Base-by-base conservation (phyloP, 202 grass and related monocot species). In the Carex arenaria region DNA sequence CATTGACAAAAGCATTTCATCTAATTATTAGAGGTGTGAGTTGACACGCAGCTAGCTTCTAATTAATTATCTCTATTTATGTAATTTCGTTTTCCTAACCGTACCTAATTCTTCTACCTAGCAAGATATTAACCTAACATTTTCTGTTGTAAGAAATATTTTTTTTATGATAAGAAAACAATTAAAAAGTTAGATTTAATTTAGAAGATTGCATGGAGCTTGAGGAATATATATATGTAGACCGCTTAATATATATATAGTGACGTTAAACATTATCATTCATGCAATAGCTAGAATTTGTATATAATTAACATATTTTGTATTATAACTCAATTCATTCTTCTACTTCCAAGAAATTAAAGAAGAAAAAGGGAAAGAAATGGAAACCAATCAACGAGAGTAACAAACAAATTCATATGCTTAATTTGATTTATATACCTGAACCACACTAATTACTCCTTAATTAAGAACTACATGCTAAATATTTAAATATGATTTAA, bases 1-100 rank as follows among this genome's bases (percentile, higher is more conserved):
- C 52, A 78, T 78, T 78, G 74, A 60, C 52, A 59, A 60, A 78
- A 78, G 54, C 74, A 60, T 22, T 60, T 60, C 74, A 78, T 78
- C 17, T 78, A 78, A 40, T 40, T 78, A 78, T 6, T 40, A 78
- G 74, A 60, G 30, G 18, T 19, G 31, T 60, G 54, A 78, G 74
- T 78, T 78, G 74, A 59, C 74, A 78, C 74, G 54, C 52, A 57
- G 72, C 72, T 76, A 40, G 5, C 51, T 22, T 18, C 42, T 54
- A 10, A 14, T n/a, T 54, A 10, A 14, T n/a, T 64, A 12, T 72
- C 69, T 76, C 28, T 30, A 76, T 11, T 76, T 57, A 56, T 76
- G 72, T n/a, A 76, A 76, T 34, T 28, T 31, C 31, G 17, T 78
- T 76, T 55, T 78, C 74, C 51, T 78, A 60, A 60, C 20, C 32